phyloP scores from a whole-genome alignment of 2,329 filamentous ascomycete genomes.

The Stagonosporopsis rhizophila region DNA sequence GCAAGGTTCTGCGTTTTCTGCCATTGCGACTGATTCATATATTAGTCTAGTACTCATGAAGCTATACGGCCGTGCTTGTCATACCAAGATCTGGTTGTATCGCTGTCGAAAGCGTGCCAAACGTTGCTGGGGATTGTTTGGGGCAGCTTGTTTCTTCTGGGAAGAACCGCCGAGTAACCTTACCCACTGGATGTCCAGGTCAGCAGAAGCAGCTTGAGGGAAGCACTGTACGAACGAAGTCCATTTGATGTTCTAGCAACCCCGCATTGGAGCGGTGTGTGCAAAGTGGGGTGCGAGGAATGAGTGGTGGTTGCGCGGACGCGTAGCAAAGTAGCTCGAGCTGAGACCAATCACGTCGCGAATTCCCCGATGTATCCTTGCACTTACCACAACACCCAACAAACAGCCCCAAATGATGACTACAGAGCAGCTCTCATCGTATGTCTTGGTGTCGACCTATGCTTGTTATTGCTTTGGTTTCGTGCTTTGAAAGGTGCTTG shows the following conservation, averaged over 20 bases:
- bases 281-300: slow-evolving; percentile 27
- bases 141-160: slow-evolving; percentile 57
- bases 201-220: slow-evolving; percentile 18
- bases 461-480: neutral
- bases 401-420: neutral
- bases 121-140: slow-evolving; percentile 65
- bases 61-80: neutral
- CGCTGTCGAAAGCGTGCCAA: slow-evolving; percentile 67
- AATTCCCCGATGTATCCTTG: slow-evolving; percentile 11
- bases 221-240: slow-evolving; percentile 29
- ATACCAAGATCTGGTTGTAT: slow-evolving; percentile 65
- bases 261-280: slow-evolving; percentile 34
- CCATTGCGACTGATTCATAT: slow-evolving; percentile 62
- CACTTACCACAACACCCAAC: neutral
- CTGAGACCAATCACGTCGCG: slow-evolving; percentile 19
- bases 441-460: neutral
- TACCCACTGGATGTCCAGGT: slow-evolving; percentile 58
- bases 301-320: slow-evolving; percentile 18
- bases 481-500: too few species aligned
- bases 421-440: neutral
- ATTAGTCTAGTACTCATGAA: slow-evolving; percentile 19
- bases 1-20: slow-evolving; percentile 61
- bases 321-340: slow-evolving; percentile 10
- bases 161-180: slow-evolving; percentile 66
- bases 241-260: slow-evolving; percentile 34